Base-by-base conservation (phyloP, 2,329 filamentous ascomycete genomes). In the Fusarium irregulare region DNA sequence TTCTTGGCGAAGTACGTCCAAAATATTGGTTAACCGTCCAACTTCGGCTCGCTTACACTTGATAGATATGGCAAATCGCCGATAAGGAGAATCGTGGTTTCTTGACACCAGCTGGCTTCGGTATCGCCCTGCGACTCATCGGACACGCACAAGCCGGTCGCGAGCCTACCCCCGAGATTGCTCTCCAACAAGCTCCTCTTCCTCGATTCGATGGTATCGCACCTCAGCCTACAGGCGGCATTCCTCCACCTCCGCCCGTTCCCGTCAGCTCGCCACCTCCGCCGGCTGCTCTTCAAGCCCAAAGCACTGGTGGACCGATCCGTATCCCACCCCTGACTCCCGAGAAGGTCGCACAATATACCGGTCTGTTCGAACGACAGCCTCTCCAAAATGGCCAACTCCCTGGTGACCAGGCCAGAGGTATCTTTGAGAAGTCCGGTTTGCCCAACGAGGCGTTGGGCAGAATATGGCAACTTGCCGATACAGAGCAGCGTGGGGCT, bases 31-130 rank as follows among this genome's bases (percentile, higher is more conserved):
- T 27, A 42, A 12, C 21, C 44, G 12, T 21, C 28, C n/a, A 27
- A 12, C 34, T 49, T 45, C 30, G 47, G 32, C 45, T 64, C 49
- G 16, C 55, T 56, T 48, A 64, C 40, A 42, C 25, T 56, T 21
- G 40, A 68, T 80, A 97, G 92, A 98, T 99, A 86, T 99, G 96
- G 96, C 95, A 98, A 83, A 96, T 99, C 79, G 95, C 96, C 73
- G 96, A 99, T 83, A 94, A 89, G 72, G 95, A 98, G 83, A 99
- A 99, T 83, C 90, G 94, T 71, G 96, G 96, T 55, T 92, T 98
- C 73, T 85, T 99, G 73, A 98, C 94, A 34, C 94, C 94, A 21
- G 89, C 94, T 44, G 96, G 95, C 78, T 99, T 99, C 82, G 93
- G 94, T 66, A 89, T 97, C 78, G 96, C 97, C 61, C 83, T 99